A percentile compares a stretch with the other conserved stretches of the same genome.
phyloP scores from a whole-genome alignment of 371 early-diverging fungal genomes.

The Choanephora cucurbitarum region DNA sequence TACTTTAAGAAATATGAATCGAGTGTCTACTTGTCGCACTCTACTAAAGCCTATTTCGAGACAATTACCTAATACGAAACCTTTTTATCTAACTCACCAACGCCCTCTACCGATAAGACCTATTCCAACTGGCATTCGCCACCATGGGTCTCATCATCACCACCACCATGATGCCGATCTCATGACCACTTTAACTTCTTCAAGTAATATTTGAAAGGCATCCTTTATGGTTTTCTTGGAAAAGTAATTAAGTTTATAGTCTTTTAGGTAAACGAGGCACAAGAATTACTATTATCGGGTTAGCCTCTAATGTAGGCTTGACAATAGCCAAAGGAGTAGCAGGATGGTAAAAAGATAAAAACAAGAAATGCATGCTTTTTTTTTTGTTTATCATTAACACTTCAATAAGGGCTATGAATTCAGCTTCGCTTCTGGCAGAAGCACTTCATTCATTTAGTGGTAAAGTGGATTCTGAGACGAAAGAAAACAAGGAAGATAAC shows the following conservation, averaged over 20 bases:
- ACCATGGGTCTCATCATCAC: slow-evolving; percentile 22
- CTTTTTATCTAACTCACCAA: too few relatives aligned
- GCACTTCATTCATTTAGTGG: slow-evolving; percentile 70
- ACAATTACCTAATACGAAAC: too few relatives aligned
- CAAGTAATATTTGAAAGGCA: slow-evolving; percentile 18
- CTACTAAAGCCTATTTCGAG: too few relatives aligned
- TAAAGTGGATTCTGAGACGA: slow-evolving; percentile 13
- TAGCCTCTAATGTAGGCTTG: slow-evolving; percentile 64
- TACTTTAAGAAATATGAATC: too few relatives aligned
- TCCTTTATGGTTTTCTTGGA: background rate
- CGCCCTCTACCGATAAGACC: background rate
- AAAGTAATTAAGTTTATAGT: background rate
- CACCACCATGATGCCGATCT: slow-evolving; percentile 29
- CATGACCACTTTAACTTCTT: slow-evolving; percentile 18
- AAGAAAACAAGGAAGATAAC: too few relatives aligned
- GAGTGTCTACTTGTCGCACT: too few relatives aligned
- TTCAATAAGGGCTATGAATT: slow-evolving; percentile 61
- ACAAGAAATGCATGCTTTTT: background rate
- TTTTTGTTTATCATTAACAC: too few relatives aligned
- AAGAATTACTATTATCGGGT: slow-evolving; percentile 66
- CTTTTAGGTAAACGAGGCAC: slow-evolving; percentile 52
- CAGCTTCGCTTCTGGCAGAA: slow-evolving; percentile 72
- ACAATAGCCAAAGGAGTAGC: slow-evolving; percentile 68
- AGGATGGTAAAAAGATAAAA: slow-evolving; percentile 49
- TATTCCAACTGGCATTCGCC: slow-evolving; percentile 9